Evolutionary conservation across 306 rosid genomes (phyloP).

Genomic region (Astragalus glycyphyllos): DNA sequence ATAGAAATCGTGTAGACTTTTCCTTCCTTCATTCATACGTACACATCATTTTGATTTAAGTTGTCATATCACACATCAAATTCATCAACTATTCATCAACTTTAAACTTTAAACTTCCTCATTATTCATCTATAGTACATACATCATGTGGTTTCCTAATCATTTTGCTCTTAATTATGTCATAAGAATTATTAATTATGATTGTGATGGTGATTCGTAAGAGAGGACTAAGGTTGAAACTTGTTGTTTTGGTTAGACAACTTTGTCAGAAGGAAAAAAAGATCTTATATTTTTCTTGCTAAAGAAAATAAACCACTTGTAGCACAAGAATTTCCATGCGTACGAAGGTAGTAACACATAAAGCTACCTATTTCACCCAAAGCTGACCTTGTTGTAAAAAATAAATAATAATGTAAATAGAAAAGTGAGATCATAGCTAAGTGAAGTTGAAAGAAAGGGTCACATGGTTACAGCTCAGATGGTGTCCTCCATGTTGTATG

Average conservation of each 20-base stretch:
- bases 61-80: slow-evolving; percentile 40
- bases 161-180: slow-evolving; percentile 40
- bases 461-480: slow-evolving; percentile 51
- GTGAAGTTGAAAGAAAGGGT: slow-evolving; percentile 42
- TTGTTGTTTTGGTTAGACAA: slow-evolving; percentile 35
- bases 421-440: slow-evolving; percentile 18
- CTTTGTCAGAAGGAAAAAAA: slow-evolving; percentile 46
- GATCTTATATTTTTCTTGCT: slow-evolving; percentile 24
- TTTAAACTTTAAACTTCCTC: slow-evolving; percentile 21
- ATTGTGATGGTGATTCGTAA: slow-evolving; percentile 21
- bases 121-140: neutral
- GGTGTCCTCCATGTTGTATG: slow-evolving; percentile 44
- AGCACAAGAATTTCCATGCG: slow-evolving; percentile 26
- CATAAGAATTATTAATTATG: neutral
- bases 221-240: slow-evolving; percentile 42
- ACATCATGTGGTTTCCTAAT: slow-evolving; percentile 38
- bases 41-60: slow-evolving; percentile 38
- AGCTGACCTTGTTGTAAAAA: slow-evolving; percentile 20
- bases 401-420: neutral
- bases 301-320: slow-evolving; percentile 15
- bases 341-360: slow-evolving; percentile 27
- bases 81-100: slow-evolving; percentile 39
- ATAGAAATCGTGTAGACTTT: slow-evolving; percentile 35
- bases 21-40: slow-evolving; percentile 30
- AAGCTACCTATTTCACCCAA: slow-evolving; percentile 38